Evolutionary conservation across 345 rosid genomes (phyloP).

Genomic region (Salix brachista): DNA sequence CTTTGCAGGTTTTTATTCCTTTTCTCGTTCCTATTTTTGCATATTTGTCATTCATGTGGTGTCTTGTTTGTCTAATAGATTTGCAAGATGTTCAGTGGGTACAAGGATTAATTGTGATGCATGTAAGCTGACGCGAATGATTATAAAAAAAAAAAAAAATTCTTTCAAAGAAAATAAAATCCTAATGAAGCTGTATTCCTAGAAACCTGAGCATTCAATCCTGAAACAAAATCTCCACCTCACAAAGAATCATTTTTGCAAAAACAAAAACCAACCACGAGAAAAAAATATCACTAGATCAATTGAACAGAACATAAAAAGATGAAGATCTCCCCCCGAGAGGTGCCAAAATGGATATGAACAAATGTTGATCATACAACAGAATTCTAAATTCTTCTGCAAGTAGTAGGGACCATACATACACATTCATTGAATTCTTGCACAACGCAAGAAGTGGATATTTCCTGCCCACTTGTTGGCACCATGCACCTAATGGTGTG

Average conservation of each 20-base stretch:
- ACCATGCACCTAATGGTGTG: neutral
- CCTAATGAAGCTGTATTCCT: no score
- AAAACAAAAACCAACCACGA: neutral
- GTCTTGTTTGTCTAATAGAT: no score
- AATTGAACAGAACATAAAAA: neutral
- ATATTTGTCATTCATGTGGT: no score
- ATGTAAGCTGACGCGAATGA: no score
- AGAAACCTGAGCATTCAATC: no score
- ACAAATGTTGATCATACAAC: neutral
- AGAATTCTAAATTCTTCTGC: neutral
- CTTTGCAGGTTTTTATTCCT: no score
- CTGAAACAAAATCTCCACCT: no score
- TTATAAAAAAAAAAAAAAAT: no score
- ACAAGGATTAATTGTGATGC: rapidly evolving
- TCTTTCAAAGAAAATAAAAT: no score
- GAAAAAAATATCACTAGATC: neutral
- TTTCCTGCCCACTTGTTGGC: neutral
- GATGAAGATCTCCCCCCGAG: neutral
- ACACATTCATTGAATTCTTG: neutral
- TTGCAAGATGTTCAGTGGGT: no score
- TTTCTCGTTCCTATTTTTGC: rapidly evolving
- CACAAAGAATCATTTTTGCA: no score
- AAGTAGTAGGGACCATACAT: neutral
- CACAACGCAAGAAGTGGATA: neutral
- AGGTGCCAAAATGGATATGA: neutral